phyloP scores from a whole-genome alignment of 1,284 basidiomycete species.

The Ustilago trichophora region DNA sequence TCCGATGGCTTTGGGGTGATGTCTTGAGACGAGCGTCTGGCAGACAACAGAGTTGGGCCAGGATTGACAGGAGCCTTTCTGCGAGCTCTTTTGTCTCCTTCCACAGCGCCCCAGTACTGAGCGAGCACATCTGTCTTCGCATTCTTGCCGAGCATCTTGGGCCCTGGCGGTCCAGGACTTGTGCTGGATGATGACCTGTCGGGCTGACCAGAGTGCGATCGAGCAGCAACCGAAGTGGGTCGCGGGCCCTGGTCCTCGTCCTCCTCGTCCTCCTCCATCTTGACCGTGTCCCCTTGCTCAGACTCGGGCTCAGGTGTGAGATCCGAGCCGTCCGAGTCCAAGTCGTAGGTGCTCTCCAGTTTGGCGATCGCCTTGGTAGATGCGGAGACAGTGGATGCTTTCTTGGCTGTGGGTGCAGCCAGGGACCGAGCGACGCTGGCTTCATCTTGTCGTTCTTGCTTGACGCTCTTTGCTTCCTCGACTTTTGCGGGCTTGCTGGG shows the following conservation, averaged over 20 bases:
- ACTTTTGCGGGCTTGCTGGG: slow-evolving; percentile 6
- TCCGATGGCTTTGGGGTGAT: slow-evolving; percentile 18
- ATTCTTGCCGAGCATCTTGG: slow-evolving; percentile 64
- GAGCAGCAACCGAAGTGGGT: slow-evolving; percentile 10
- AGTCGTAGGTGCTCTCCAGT: slow-evolving; percentile 11
- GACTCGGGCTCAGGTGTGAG: slow-evolving; percentile 47
- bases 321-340: slow-evolving; percentile 45
- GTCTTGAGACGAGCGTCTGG: slow-evolving; percentile 25
- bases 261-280: slow-evolving; percentile 21
- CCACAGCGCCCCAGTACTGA: slow-evolving; percentile 62
- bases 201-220: slow-evolving; percentile 14
- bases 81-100: slow-evolving; percentile 50
- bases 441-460: slow-evolving; percentile 28
- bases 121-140: slow-evolving; percentile 64
- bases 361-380: neutral
- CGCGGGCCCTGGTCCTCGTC: slow-evolving; percentile 32
- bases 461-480: slow-evolving; percentile 5
- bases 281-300: slow-evolving; percentile 23
- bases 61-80: slow-evolving; percentile 39
- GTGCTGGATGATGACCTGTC: slow-evolving; percentile 32
- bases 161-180: slow-evolving; percentile 51
- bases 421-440: slow-evolving; percentile 11
- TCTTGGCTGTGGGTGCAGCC: slow-evolving; percentile 8
- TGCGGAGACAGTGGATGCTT: slow-evolving; percentile 1
- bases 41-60: slow-evolving; percentile 33